Conservation (phyloP, 2,329 filamentous ascomycete genomes). For the Colletotrichum melonis region DNA sequence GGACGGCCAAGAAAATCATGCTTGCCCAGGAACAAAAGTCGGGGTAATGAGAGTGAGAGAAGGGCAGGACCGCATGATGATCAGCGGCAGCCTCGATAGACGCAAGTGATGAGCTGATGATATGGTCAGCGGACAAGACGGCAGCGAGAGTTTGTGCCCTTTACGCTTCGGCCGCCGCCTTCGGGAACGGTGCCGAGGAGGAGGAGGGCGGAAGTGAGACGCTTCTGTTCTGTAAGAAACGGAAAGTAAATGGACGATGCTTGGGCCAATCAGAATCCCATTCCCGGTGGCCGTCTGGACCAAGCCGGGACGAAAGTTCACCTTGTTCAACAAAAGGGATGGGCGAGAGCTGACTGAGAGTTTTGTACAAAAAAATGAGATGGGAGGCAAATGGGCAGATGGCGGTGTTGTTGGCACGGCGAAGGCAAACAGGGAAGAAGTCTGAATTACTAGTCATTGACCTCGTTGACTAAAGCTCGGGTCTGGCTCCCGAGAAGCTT, state of each 20-base stretch:
- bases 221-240: not conserved
- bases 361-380: constrained; percentile 5
- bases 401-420: not conserved
- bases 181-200: not conserved
- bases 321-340: not conserved
- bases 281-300: not conserved
- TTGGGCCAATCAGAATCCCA: not conserved
- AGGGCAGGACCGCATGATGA: not conserved
- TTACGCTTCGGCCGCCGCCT: not conserved
- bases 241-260: not conserved
- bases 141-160: not conserved
- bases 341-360: constrained; percentile 5
- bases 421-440: not conserved
- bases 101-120: constrained; percentile 3
- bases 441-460: constrained; percentile 15
- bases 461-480: constrained; percentile 9
- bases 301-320: not conserved
- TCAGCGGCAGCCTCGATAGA: not conserved
- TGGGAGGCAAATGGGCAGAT: constrained; percentile 11
- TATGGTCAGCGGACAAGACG: not conserved
- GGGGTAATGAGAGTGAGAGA: not conserved
- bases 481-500: constrained; percentile 22
- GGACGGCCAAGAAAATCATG: not conserved
- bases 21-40: not conserved
- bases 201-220: not conserved